A percentile compares a stretch with the other conserved stretches of the same genome.
These are phyloP conservation scores for Stevia rebaudiana DNA, from an alignment of 140 eudicot species.

Conservation along the genomic window DNA sequence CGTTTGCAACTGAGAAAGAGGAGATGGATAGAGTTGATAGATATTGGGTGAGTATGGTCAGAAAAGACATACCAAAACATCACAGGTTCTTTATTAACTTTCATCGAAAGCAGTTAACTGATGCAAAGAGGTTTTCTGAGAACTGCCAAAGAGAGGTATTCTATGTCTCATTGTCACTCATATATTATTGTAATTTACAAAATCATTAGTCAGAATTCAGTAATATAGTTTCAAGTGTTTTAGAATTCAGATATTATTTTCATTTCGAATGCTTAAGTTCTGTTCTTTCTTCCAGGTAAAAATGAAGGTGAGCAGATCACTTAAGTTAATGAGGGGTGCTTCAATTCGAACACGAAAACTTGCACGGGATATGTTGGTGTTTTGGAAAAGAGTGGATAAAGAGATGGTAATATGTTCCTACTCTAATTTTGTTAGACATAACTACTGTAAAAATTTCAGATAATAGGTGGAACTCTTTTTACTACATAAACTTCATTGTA, in stretches of 20 bases:
- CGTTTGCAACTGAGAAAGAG: constrained; percentile 72
- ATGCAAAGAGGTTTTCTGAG: constrained; percentile 89
- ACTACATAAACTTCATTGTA: constrained; percentile 5
- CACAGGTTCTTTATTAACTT: constrained; percentile 59
- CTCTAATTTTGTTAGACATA: constrained; percentile 8
- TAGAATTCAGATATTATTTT: neutral
- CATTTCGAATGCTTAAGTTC: constrained; percentile 12
- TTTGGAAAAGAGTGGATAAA: constrained; percentile 95
- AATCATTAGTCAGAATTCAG: constrained; percentile 4
- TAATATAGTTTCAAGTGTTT: constrained; percentile 8
- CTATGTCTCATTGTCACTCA: constrained; percentile 14
- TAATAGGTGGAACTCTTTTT: neutral
- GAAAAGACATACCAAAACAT: constrained; percentile 88
- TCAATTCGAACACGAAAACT: constrained; percentile 84
- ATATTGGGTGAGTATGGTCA: constrained; percentile 79
- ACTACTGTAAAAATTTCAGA: constrained; percentile 2
- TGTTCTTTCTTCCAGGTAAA: constrained; percentile 59
- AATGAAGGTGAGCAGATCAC: constrained; percentile 93
- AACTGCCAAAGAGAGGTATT: constrained; percentile 92
- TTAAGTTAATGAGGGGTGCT: constrained; percentile 92
- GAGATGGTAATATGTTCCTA: constrained; percentile 66
- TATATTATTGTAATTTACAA: constrained; percentile 5
- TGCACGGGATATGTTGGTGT: constrained; percentile 87
- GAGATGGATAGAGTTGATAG: constrained; percentile 75
- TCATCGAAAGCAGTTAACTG: constrained; percentile 72